Evolutionary conservation across 106 monocot genomes (phyloP).

Genomic region (Acorus calamus): DNA sequence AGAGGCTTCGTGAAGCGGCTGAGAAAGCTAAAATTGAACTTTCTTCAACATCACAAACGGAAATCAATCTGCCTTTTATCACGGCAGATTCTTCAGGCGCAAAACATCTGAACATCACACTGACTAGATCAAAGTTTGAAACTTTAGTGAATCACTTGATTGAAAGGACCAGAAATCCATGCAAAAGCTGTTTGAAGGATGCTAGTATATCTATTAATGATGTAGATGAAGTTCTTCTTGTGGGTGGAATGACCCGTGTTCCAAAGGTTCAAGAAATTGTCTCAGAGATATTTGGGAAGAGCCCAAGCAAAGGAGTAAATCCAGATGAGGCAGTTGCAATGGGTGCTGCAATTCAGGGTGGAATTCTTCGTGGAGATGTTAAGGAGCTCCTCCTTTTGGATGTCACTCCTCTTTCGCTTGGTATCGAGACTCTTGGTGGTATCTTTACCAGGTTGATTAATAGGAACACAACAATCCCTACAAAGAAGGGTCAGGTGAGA

Average conservation of each 20-base stretch:
- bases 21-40: slow-evolving; percentile 90
- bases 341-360: slow-evolving; percentile 80
- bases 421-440: slow-evolving; percentile 70
- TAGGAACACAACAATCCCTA: slow-evolving; percentile 69
- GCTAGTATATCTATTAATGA: slow-evolving; percentile 56
- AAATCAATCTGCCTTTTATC: slow-evolving; percentile 76
- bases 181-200: slow-evolving; percentile 81
- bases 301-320: slow-evolving; percentile 79
- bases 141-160: slow-evolving; percentile 56
- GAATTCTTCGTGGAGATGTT: slow-evolving; percentile 77
- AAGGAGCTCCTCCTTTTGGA: slow-evolving; percentile 38
- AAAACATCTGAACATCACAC: slow-evolving; percentile 72
- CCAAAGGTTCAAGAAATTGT: slow-evolving; percentile 76
- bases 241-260: slow-evolving; percentile 86
- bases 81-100: slow-evolving; percentile 79
- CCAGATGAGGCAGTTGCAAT: slow-evolving; percentile 87
- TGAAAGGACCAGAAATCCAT: slow-evolving; percentile 63
- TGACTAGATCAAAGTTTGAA: slow-evolving; percentile 82
- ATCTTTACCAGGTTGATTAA: slow-evolving; percentile 60
- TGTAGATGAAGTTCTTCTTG: slow-evolving; percentile 79
- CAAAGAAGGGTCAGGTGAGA: slow-evolving; percentile 64
- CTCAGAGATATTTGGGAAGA: slow-evolving; percentile 61
- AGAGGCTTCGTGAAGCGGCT: slow-evolving; percentile 77
- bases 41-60: slow-evolving; percentile 80
- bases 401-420: slow-evolving; percentile 60